Conservation (phyloP, 2,329 filamentous ascomycete genomes). For the Thelonectria rubi region DNA sequence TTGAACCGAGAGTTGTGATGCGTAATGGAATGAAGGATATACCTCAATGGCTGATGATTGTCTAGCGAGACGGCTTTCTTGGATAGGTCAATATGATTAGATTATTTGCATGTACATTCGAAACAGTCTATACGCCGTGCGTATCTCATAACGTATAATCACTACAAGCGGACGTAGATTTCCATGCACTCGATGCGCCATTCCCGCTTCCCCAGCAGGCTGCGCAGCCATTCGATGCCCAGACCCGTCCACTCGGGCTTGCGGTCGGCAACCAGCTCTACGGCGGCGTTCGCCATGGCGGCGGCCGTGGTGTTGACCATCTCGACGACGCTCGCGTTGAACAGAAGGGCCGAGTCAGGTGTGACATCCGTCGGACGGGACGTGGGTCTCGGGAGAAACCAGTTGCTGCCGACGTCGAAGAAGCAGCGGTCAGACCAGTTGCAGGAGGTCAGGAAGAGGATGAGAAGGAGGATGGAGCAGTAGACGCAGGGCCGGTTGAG, state of each 20-base stretch:
- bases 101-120: slow-evolving; percentile 1
- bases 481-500: slow-evolving; percentile 97
- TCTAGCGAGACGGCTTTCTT: slow-evolving; percentile 33
- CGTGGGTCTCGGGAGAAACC: slow-evolving; percentile 82
- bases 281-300: slow-evolving; percentile 71
- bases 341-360: slow-evolving; percentile 44
- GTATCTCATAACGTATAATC: not conserved
- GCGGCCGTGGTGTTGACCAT: slow-evolving; percentile 75
- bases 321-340: slow-evolving; percentile 61
- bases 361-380: slow-evolving; percentile 40
- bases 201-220: slow-evolving; percentile 81
- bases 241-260: slow-evolving; percentile 77
- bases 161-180: slow-evolving; percentile 78
- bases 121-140: not conserved
- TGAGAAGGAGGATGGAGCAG: slow-evolving; percentile 93
- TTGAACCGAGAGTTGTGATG: slow-evolving; percentile 29
- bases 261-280: slow-evolving; percentile 66
- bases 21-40: slow-evolving; percentile 42
- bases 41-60: slow-evolving; percentile 36
- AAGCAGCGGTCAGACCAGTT: slow-evolving; percentile 91
- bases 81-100: slow-evolving; percentile 19
- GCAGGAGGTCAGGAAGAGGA: slow-evolving; percentile 91
- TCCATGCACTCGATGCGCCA: slow-evolving; percentile 94
- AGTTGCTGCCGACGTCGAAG: slow-evolving; percentile 91
- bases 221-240: slow-evolving; percentile 87